These are phyloP conservation scores for Crithidia expoeki DNA, from an alignment of 208 protist species.

Conservation along the genomic window DNA sequence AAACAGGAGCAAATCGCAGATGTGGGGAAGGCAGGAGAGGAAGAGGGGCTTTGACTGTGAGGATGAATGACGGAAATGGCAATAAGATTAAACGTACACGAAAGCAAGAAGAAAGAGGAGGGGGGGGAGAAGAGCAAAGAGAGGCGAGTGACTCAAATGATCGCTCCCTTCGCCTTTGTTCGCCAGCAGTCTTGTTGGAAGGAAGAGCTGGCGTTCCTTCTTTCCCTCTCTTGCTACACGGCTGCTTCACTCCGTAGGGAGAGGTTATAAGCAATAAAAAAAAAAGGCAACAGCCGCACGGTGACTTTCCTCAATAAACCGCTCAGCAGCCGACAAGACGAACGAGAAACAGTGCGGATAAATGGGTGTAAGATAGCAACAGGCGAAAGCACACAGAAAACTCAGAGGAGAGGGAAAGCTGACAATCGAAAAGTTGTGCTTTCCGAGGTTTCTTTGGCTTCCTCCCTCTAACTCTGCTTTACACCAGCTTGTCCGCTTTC, in stretches of 20 bases:
- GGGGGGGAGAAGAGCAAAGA: neutral
- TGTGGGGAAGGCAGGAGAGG: neutral
- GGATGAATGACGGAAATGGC: neutral
- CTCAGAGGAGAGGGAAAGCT: too few relatives aligned
- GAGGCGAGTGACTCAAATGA: neutral
- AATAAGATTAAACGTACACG: neutral
- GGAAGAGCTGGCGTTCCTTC: too few relatives aligned
- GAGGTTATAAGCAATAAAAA: constrained; percentile 11
- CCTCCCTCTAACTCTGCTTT: too few relatives aligned
- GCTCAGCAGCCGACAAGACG: neutral
- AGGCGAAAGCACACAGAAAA: too few relatives aligned
- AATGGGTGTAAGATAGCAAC: neutral
- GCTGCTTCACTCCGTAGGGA: neutral
- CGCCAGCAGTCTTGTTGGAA: neutral
- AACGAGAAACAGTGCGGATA: neutral
- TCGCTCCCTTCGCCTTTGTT: neutral
- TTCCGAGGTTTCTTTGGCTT: too few relatives aligned
- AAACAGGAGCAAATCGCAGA: too few relatives aligned
- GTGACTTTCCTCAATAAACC: neutral
- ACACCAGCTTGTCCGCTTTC: too few relatives aligned
- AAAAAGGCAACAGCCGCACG: neutral
- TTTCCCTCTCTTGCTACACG: neutral
- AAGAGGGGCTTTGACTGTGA: constrained; percentile 8
- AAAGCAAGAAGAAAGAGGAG: constrained; percentile 7
- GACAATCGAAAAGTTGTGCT: too few relatives aligned